phyloP scores from a whole-genome alignment of 768 basidiomycete genomes.

The Suillus subluteus region DNA sequence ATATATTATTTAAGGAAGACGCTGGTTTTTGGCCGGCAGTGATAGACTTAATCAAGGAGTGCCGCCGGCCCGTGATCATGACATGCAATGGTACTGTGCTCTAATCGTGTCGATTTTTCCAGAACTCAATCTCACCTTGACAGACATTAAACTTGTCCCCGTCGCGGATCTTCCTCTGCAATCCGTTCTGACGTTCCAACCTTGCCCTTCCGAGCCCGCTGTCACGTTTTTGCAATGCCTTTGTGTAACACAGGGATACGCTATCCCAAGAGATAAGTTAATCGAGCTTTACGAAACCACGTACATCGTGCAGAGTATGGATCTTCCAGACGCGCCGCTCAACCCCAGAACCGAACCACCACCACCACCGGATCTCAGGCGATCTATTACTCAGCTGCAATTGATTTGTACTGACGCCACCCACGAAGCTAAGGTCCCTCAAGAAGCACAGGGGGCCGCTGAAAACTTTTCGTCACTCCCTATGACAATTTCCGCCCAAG shows the following conservation, averaged over 20 bases:
- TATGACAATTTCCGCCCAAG: slow-evolving; percentile 35
- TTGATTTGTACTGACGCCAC: slow-evolving; percentile 43
- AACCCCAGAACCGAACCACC: slow-evolving; percentile 35
- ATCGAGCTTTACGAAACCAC: slow-evolving; percentile 48
- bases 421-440: slow-evolving; percentile 36
- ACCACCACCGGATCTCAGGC: slow-evolving; percentile 60
- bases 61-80: slow-evolving; percentile 86
- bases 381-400: slow-evolving; percentile 66
- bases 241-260: slow-evolving; percentile 58
- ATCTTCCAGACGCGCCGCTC: slow-evolving; percentile 39
- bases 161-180: slow-evolving; percentile 77
- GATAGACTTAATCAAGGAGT: slow-evolving; percentile 77
- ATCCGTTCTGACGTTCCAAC: slow-evolving; percentile 63
- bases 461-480: slow-evolving; percentile 33
- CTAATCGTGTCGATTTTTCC: not conserved
- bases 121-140: slow-evolving; percentile 5
- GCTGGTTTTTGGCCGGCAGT: slow-evolving; percentile 84
- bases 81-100: slow-evolving; percentile 84
- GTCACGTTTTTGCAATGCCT: slow-evolving; percentile 71
- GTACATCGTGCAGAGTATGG: slow-evolving; percentile 24
- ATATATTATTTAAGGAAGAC: slow-evolving; percentile 90
- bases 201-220: slow-evolving; percentile 57
- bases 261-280: slow-evolving; percentile 46
- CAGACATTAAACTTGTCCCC: slow-evolving; percentile 79
- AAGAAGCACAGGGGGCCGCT: slow-evolving; percentile 31